Conservation (phyloP, 805 yeast genomes). For the Saccharomycodes ludwigii region DNA sequence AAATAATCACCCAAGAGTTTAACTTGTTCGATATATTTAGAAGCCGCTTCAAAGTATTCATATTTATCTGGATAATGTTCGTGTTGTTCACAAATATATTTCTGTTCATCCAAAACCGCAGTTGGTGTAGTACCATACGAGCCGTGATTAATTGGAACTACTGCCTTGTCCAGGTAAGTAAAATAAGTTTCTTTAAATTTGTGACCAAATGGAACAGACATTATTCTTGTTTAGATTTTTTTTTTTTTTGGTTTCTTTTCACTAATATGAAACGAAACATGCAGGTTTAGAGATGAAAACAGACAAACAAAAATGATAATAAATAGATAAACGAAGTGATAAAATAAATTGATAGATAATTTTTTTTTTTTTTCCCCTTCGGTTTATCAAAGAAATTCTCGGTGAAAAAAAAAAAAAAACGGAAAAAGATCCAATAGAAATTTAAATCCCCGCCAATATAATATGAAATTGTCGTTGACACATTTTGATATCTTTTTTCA, state of each 20-base stretch:
- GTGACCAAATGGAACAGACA: conserved; percentile 40
- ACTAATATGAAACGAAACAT: no score
- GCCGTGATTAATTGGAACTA: conserved; percentile 48
- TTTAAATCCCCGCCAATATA: no score
- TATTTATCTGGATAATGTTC: conserved; percentile 37
- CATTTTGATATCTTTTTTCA: no score
- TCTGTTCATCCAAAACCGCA: conserved; percentile 30
- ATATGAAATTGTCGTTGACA: no score
- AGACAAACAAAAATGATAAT: not conserved
- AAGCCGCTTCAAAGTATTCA: conserved; percentile 18
- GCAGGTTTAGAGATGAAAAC: no score
- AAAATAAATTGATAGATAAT: no score
- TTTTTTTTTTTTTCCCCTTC: no score
- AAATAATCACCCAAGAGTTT: conserved; percentile 30
- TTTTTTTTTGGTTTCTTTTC: no score
- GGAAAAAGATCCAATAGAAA: no score
- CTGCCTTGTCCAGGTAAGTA: conserved; percentile 26
- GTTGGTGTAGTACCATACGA: conserved; percentile 48
- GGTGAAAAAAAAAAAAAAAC: no score
- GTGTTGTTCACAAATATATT: conserved; percentile 19
- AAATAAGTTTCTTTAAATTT: conserved; percentile 37
- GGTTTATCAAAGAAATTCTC: no score
- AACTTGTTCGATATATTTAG: conserved; percentile 25
- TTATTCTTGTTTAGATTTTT: no score
- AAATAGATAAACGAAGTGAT: not conserved